Evolutionary conservation across 331 rosid genomes (phyloP), one percentile per base, ranked within the genome.

Genomic region (Pyrus hybrid): DNA sequence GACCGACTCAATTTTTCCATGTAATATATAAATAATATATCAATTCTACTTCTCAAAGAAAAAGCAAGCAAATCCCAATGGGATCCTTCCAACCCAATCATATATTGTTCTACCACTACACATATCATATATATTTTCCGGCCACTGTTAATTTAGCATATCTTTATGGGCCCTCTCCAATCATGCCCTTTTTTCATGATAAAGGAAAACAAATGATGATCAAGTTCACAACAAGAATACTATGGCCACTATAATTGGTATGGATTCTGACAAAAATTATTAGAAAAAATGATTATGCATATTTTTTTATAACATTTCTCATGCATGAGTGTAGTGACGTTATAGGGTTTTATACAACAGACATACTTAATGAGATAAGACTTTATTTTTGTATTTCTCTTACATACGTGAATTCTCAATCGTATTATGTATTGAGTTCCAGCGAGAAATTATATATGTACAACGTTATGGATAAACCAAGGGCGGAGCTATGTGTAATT

Each of bases 31-130:
- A 3, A 54, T 54, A 51, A 2, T 7, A 37, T 53, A 26, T 68
- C 35, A 7, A 28, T 64, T 64, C 43, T 11, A 64, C 47, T 66
- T 33, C 21, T 25, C 77, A 49, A n/a, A 60, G 22, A 8, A 9
- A 29, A 56, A 56, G 53, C 21, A 26, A 22, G 22, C 43, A 54
- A 22, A 71, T 80, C 80, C 61, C 58, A 17, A 13, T 23, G 78
- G 81, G 71, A 26, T 49, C 72, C 41, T 72, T 81, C 74, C 80
- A 81, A 80, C 71, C 84, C 80, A 76, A 81, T 81, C 84, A 72
- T 72, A 81, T 47, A 33, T 7, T 53, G 22, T 54, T 30, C 16
- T 26, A 37, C 26, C 45, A 20, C 45, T 67, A 20, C 13, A 3
- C 37, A 16, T 51, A 28, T 18, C 7, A 41, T 28, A 45, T 63